Conservation (phyloP, 1,284 basidiomycete genomes). For the Bondarzewia mesenterica region DNA sequence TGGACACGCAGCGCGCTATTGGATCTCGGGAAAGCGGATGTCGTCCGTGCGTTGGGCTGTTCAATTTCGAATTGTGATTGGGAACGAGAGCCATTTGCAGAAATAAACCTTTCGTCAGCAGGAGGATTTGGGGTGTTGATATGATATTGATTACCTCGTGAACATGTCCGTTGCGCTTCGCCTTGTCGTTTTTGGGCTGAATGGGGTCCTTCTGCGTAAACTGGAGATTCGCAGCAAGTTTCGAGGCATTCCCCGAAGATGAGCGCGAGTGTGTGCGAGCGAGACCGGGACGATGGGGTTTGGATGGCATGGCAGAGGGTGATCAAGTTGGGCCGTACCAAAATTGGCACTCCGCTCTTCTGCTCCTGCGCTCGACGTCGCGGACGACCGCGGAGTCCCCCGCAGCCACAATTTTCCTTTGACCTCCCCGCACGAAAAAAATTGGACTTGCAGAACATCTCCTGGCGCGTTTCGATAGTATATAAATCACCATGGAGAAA, state of each 20-base stretch:
- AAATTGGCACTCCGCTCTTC: conserved; percentile 1
- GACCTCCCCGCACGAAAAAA: no score
- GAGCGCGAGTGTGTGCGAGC: conserved; percentile 55
- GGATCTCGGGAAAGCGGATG: conserved; percentile 29
- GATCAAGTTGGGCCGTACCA: background rate
- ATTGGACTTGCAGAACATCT: no score
- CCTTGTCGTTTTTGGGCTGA: conserved; percentile 40
- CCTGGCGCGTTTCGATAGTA: background rate
- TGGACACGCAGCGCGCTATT: conserved; percentile 43
- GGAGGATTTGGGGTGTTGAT: conserved; percentile 5
- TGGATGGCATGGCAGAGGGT: conserved; percentile 34
- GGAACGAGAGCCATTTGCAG: no score
- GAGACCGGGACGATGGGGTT: conserved; percentile 36
- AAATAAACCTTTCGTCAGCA: conserved; percentile 9
- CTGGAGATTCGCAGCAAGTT: conserved; percentile 49
- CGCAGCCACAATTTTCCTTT: background rate
- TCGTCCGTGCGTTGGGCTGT: conserved; percentile 21
- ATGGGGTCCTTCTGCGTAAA: conserved; percentile 56
- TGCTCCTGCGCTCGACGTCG: background rate
- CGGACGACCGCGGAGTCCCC: background rate
- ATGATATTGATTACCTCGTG: conserved; percentile 37
- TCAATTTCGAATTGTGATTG: no score
- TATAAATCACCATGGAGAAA: conserved; percentile 64
- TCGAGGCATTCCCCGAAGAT: conserved; percentile 46
- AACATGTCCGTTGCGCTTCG: conserved; percentile 34